Base-by-base conservation (phyloP, 2,329 filamentous ascomycete genomes). In the Ophiostoma ips region DNA sequence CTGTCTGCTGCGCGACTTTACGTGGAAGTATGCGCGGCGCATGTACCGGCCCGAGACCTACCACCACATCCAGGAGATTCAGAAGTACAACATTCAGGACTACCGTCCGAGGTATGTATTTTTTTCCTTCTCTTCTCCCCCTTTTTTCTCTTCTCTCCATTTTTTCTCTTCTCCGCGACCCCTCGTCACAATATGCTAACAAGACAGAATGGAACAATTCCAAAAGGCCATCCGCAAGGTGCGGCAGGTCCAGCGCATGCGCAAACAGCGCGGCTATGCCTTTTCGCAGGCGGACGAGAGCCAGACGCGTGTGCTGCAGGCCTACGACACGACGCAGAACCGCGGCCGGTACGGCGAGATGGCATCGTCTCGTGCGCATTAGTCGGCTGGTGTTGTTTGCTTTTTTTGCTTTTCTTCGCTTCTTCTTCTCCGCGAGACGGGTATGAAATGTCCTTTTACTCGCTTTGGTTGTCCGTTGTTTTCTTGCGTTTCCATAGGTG, bases 51-150 rank as follows among this genome's bases (percentile, higher is more conserved):
- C 92, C 19, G 85, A 95, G 68, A 81, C 87, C 40, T 98, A 98
- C 62, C 92, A 98, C 60, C 92, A 98, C 65, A 92, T 98, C 56
- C 92, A 98, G 67, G 92, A 98, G 70, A 98, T 98, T 59, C 92
- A 98, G 67, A 98, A 98, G 69, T 98, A 96, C 71, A 98, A 98
- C 61, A 95, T 98, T 53, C 92, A 98, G 69, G 92, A 98, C 69
- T 98, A 98, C 68, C 76, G 92, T 62, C 92, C 92, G 55, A 82
- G 92, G 86, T 89, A 76, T 58, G 76, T 71, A 47, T 53, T 45
- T 44, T 34, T 12, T 41, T 13, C 13, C 46, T 15, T 19, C 35
- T 31, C 46, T 6, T 24, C 16, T 13, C 19, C n/a, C 13, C 34
- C 13, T 52, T 36, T 19, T 37, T 34, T 47, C 11, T 37, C 40